These are phyloP conservation scores for Eimeria sp. DNA, from an alignment of 169 alveolate species.

Conservation along the genomic window DNA sequence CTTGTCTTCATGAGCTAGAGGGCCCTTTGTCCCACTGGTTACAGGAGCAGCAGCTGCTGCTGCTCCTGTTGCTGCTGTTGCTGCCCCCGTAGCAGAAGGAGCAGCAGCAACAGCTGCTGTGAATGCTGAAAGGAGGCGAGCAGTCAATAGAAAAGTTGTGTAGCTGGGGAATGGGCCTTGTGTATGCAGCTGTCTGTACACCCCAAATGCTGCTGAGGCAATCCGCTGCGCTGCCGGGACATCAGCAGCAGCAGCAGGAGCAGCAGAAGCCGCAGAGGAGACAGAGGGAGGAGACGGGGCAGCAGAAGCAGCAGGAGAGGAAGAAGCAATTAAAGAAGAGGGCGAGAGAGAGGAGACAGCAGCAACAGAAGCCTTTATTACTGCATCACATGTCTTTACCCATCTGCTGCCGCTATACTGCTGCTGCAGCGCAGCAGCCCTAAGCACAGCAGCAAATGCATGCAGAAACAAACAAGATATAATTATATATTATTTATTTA, in stretches of 20 bases:
- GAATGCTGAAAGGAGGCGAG: slow-evolving; percentile 27
- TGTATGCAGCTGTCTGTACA: slow-evolving; percentile 2
- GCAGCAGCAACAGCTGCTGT: slow-evolving; percentile 31
- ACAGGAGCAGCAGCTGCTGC: neutral
- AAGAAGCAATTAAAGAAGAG: neutral
- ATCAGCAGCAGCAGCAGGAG: neutral
- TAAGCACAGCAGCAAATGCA: neutral
- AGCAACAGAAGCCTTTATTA: slow-evolving; percentile 30
- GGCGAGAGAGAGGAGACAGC: neutral
- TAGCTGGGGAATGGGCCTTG: slow-evolving; percentile 21
- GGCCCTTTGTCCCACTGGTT: neutral
- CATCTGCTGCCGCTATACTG: neutral
- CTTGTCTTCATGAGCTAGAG: neutral
- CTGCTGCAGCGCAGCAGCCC: slow-evolving; percentile 23
- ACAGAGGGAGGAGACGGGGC: neutral
- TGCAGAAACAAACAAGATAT: too few species aligned
- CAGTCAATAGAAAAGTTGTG: slow-evolving; percentile 21
- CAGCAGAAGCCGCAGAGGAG: neutral
- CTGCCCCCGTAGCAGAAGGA: neutral
- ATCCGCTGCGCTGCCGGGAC: neutral
- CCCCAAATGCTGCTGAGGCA: slow-evolving; percentile 17
- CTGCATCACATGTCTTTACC: neutral
- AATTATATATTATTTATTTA: too few species aligned
- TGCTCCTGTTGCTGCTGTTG: neutral
- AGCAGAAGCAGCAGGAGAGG: neutral